phyloP scores from a whole-genome alignment of 1,284 basidiomycete genomes.

The Ustilago hordei region DNA sequence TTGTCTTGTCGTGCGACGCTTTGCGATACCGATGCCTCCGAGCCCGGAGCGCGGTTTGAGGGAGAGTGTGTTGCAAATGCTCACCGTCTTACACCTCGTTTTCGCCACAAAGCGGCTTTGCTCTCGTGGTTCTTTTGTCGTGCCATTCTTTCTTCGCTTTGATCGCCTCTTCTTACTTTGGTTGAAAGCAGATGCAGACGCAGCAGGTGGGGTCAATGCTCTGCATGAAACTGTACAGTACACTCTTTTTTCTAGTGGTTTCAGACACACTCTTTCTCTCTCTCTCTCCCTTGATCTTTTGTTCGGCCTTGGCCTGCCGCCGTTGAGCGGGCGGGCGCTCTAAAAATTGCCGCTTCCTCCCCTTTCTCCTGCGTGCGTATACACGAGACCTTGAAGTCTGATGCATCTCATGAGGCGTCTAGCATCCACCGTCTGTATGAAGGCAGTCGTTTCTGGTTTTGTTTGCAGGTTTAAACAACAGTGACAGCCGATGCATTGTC shows the following conservation, averaged over 20 bases:
- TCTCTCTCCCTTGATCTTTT: neutral
- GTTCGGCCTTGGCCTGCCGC: slow-evolving; percentile 6
- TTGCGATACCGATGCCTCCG: slow-evolving; percentile 15
- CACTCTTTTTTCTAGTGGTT: slow-evolving; percentile 4
- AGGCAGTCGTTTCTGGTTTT: neutral
- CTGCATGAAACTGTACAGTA: slow-evolving; percentile 3
- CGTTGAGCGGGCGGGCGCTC: neutral
- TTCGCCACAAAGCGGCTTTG: slow-evolving; percentile 4
- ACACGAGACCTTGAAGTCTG: neutral
- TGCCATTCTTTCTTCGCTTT: neutral
- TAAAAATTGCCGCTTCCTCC: slow-evolving; percentile 22
- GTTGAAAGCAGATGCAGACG: neutral
- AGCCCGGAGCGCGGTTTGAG: slow-evolving; percentile 11
- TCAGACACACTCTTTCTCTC: slow-evolving; percentile 7
- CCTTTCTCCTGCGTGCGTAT: slow-evolving; percentile 2
- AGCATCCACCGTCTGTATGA: slow-evolving; percentile 13
- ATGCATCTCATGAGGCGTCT: slow-evolving; percentile 22
- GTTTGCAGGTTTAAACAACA: slow-evolving; percentile 1
- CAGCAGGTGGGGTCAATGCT: slow-evolving; percentile 20
- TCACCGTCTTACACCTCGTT: neutral
- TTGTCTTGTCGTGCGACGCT: slow-evolving; percentile 6
- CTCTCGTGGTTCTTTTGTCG: neutral
- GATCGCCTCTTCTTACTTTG: neutral
- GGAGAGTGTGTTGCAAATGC: neutral
- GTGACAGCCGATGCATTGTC: neutral